Evolutionary conservation across 192 early-diverging fungal genomes (phyloP), one percentile per base, ranked within the genome.

Genomic region (Kickxella alabastrina): DNA sequence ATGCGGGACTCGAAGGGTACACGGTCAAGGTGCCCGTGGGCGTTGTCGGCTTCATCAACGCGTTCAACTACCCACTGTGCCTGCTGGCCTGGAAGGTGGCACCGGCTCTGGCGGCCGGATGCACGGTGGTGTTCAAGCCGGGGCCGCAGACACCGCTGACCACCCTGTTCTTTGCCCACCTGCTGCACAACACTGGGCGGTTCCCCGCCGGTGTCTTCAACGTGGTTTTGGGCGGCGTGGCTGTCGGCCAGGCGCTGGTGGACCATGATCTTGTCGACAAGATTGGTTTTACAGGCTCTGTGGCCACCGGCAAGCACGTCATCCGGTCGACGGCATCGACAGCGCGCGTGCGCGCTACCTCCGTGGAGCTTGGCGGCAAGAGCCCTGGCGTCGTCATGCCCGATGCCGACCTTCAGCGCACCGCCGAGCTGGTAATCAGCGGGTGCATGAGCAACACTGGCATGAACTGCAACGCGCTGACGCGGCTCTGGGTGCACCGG

Each of bases 391-490:
- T 83, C 4, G 77, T 83, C 0, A 67, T 63, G 57, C 57, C 73
- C 2, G 81, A 79, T 45, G 79, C 65, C 8, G 74, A 83, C 34
- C 52, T 83, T 29, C 57, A 74, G 15, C 52, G 64, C 24, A 74
- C 77, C 1, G 79, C 65, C 23, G 19, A 62, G 37, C 39, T 62
- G 37, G 69, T 79, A 5, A 63, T 68, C 4, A 54, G 59, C 43
- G 79, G 79, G 3, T 74, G 75, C 36, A 79, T 81, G 56, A 62
- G 62, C 34, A 92, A 92, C 52, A 65, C 82, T 3, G 86, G 87
- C 0, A 87, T 90, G 68, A 84, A 81, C 52, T 92, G 90, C 64
- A 89, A 87, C 57, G 86, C 80, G 3, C 59, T 85, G 29, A 83
- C 87, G 35, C 67, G 88, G 0, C 72, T 92, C 9, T 82, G 83